A percentile compares a stretch with the other conserved stretches of the same genome.
Evolutionary conservation across 306 rosid genomes (phyloP).

Genomic region (Arachis hypogaea): DNA sequence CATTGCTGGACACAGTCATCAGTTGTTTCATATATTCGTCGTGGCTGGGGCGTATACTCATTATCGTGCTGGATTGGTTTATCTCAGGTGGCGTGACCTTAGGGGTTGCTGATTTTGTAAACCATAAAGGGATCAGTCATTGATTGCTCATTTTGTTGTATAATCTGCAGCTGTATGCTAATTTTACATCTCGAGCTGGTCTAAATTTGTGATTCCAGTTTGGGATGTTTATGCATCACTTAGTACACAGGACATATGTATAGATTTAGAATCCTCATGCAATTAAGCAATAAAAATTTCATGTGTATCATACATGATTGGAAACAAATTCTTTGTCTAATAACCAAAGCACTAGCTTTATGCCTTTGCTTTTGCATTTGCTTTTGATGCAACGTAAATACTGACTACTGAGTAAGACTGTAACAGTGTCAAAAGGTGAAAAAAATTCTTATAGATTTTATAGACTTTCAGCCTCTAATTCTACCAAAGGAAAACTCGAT

Average conservation of each 20-base stretch:
- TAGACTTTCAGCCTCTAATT: too few species aligned
- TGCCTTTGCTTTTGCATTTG: neutral
- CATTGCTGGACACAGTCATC: slow-evolving; percentile 98
- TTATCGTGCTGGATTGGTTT: slow-evolving; percentile 88
- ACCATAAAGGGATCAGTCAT: slow-evolving; percentile 19
- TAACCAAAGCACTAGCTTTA: neutral
- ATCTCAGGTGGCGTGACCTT: slow-evolving; percentile 91
- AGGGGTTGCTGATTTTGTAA: slow-evolving; percentile 67
- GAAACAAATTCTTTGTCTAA: neutral
- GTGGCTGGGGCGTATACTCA: slow-evolving; percentile 95
- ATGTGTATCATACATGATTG: slow-evolving; percentile 5
- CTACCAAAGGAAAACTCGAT: too few species aligned
- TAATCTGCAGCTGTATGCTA: neutral
- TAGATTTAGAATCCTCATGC: slow-evolving; percentile 8
- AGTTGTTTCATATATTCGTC: slow-evolving; percentile 80
- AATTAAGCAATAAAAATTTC: slow-evolving; percentile 16
- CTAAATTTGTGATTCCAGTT: slow-evolving; percentile 31
- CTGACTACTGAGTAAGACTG: too few species aligned
- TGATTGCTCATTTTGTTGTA: slow-evolving; percentile 24
- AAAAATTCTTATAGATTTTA: too few species aligned
- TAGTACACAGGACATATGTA: slow-evolving; percentile 2
- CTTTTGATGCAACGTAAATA: neutral
- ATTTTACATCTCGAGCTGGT: slow-evolving; percentile 26
- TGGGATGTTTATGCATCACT: slow-evolving; percentile 22
- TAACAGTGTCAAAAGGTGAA: too few species aligned